phyloP scores from a whole-genome alignment of 257 asterid species.

The Nicotiana attenuata region DNA sequence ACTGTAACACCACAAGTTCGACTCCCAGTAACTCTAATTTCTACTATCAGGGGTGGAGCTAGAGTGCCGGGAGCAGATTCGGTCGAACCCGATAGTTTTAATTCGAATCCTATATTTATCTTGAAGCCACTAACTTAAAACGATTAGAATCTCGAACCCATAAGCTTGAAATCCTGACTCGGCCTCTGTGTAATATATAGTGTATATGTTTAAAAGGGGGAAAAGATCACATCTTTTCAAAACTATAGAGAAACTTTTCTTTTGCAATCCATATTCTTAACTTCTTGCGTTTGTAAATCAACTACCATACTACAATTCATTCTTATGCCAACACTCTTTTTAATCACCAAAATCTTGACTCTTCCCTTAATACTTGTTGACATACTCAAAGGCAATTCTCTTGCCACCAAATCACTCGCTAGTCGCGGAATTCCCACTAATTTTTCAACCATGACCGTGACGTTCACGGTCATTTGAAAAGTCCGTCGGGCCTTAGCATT shows the following conservation, averaged over 20 bases:
- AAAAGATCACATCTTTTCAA: too few relatives aligned
- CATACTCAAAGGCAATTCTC: slow-evolving; percentile 23
- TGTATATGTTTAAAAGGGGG: too few relatives aligned
- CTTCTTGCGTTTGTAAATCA: slow-evolving; percentile 10
- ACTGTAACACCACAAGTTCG: not conserved
- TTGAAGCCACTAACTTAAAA: too few relatives aligned
- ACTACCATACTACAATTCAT: slow-evolving; percentile 24
- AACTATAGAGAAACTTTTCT: slow-evolving; percentile 21
- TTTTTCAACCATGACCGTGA: slow-evolving; percentile 14
- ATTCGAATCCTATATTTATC: too few relatives aligned
- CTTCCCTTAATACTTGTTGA: slow-evolving; percentile 25
- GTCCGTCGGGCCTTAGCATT: slow-evolving; percentile 23
- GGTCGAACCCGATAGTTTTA: too few relatives aligned
- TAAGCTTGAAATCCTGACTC: too few relatives aligned
- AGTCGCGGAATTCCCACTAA: slow-evolving; percentile 19
- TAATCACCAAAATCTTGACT: slow-evolving; percentile 26
- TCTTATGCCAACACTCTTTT: slow-evolving; percentile 15
- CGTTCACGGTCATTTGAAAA: slow-evolving; percentile 1
- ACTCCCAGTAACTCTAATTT: not conserved
- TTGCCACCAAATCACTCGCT: slow-evolving; percentile 13
- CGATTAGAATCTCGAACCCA: too few relatives aligned
- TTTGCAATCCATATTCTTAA: slow-evolving; percentile 22
- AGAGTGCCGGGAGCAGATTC: too few relatives aligned
- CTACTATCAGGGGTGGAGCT: too few relatives aligned
- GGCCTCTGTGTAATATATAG: too few relatives aligned